Evolutionary conservation across 192 early-diverging fungal genomes (phyloP), one percentile per base, ranked within the genome.

Genomic region (Podila minutissima): DNA sequence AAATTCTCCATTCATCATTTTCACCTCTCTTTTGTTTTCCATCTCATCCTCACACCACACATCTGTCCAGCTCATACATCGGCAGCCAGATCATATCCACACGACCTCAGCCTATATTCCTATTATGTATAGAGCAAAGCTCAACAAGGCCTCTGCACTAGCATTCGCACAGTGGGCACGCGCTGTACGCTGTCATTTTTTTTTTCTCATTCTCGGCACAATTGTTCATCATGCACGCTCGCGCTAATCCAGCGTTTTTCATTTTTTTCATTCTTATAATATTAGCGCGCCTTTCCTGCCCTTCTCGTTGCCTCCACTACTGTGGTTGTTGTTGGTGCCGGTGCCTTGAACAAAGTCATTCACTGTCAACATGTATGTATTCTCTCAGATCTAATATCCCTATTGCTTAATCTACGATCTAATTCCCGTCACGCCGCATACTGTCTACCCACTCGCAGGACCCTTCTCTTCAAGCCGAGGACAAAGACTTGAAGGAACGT

Each of bases 341-440:
- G 59, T 13, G n/a, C 62, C 17, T 26, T 20, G 48, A 58, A 58
- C 31, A 79, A 50, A 37, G 46, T 41, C 5, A 50, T 55, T 3
- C 37, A 72, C 8, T 81, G 77, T 26, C 71, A 81, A 13, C 50
- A 69, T 55, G 77, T 81, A 73, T 70, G 77, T 29, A 61, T 37
- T 22, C n/a, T 10, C 20, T 22, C 29, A 35, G 13, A 46, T 9
- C 48, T 33, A 37, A 26, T 28, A 24, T 2, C 19, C 10, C 28
- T 22, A 51, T 33, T 19, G 9, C 9, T 12, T 5, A 10, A 3
- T 15, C 4, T n/a, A 19, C 26, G 20, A 32, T 19, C 22, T 28
- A 62, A 70, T 9, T 48, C n/a, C 41, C 41, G 3, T 46, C 2
- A 46, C 41, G 15, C 13, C 15, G 41, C 41, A 4, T 46, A 17